Evolutionary conservation across 2,329 filamentous ascomycete genomes (phyloP).

Genomic region (Aspergillus hortae): DNA sequence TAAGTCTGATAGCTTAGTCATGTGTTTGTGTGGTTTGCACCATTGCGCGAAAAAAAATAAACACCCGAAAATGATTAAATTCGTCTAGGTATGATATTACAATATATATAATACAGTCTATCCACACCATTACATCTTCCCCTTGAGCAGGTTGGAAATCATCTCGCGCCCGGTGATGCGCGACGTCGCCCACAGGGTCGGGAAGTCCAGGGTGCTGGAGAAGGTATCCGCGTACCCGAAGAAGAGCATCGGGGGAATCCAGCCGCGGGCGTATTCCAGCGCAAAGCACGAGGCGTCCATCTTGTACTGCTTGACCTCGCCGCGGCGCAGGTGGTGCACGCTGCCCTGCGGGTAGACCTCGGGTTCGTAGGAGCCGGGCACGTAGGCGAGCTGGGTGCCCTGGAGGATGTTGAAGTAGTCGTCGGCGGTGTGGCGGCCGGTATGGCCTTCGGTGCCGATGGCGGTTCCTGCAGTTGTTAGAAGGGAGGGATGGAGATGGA

Average conservation of each 20-base stretch:
- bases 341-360: slow-evolving; percentile 37
- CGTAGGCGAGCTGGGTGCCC: slow-evolving; percentile 37
- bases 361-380: slow-evolving; percentile 35
- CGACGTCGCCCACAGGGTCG: slow-evolving; percentile 78
- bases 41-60: too few relatives aligned
- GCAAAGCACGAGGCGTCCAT: slow-evolving; percentile 38
- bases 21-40: too few relatives aligned
- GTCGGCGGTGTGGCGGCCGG: slow-evolving; percentile 83
- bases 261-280: slow-evolving; percentile 54
- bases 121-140: slow-evolving; percentile 59
- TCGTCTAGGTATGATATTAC: too few relatives aligned
- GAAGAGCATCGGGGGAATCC: slow-evolving; percentile 90
- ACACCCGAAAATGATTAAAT: too few relatives aligned
- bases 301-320: slow-evolving; percentile 72
- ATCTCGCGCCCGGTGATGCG: slow-evolving; percentile 73
- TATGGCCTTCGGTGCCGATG: slow-evolving; percentile 78
- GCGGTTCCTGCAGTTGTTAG: slow-evolving; percentile 25
- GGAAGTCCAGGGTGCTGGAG: slow-evolving; percentile 76
- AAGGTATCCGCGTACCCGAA: slow-evolving; percentile 84
- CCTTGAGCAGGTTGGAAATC: slow-evolving; percentile 65
- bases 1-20: too few relatives aligned
- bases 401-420: slow-evolving; percentile 90
- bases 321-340: slow-evolving; percentile 46
- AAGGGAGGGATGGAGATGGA: neutral
- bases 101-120: neutral